A percentile compares a stretch with the other conserved stretches of the same genome.
phyloP scores from a whole-genome alignment of 2,329 filamentous ascomycete species.

The Fusarium sp. region DNA sequence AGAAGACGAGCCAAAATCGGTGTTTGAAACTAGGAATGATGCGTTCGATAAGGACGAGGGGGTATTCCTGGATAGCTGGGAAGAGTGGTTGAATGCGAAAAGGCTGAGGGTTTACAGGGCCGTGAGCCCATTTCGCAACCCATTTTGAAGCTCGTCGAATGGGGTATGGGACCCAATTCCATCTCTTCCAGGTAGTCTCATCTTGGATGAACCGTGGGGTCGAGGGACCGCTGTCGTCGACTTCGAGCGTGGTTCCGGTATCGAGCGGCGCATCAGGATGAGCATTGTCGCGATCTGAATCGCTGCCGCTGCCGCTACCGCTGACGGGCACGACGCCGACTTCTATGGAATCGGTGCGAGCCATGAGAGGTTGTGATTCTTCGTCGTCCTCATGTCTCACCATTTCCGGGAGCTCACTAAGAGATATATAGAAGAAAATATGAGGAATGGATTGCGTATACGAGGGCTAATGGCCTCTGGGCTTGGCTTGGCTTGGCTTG shows the following conservation, averaged over 20 bases:
- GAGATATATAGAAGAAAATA: neutral
- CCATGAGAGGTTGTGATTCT: constrained; percentile 53
- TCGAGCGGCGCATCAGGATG: constrained; percentile 57
- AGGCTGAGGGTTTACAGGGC: constrained; percentile 62
- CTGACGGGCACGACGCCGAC: constrained; percentile 38
- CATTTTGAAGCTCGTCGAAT: constrained; percentile 57
- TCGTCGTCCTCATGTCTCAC: constrained; percentile 44
- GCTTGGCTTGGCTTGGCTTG: constrained; percentile 6
- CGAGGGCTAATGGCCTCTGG: neutral
- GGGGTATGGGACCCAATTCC: constrained; percentile 68
- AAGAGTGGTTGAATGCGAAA: constrained; percentile 67
- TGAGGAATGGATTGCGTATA: constrained; percentile 11
- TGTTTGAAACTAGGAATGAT: constrained; percentile 68
- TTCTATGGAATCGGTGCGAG: constrained; percentile 44
- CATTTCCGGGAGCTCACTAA: constrained; percentile 39
- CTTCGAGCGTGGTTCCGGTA: constrained; percentile 52
- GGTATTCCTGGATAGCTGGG: constrained; percentile 72
- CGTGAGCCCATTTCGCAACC: constrained; percentile 61
- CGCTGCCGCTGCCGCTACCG: constrained; percentile 28
- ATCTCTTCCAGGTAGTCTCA: constrained; percentile 56
- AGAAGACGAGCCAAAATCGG: constrained; percentile 65
- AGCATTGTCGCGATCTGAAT: constrained; percentile 12
- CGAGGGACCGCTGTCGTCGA: constrained; percentile 55
- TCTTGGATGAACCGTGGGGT: constrained; percentile 71
- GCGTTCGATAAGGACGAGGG: constrained; percentile 69